phyloP scores from a whole-genome alignment of 2,329 filamentous ascomycete species.

The Fusarium keratoplasticum region DNA sequence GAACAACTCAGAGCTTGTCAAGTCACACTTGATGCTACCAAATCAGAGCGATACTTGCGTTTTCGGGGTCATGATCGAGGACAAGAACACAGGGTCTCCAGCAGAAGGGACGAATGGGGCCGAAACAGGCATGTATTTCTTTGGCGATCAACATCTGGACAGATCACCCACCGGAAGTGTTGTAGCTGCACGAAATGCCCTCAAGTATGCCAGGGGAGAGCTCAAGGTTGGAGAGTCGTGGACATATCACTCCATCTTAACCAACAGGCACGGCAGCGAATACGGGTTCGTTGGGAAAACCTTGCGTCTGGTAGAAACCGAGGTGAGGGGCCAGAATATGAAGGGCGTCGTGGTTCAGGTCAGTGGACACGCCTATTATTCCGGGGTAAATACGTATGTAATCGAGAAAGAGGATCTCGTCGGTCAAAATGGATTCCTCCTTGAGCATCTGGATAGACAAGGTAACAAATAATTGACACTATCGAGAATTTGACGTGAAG shows the following conservation, averaged over 20 bases:
- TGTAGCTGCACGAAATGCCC: neutral
- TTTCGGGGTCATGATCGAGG: neutral
- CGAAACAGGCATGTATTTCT: neutral
- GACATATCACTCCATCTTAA: neutral
- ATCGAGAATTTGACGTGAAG: neutral
- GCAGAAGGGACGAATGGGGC: neutral
- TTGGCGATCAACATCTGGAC: neutral
- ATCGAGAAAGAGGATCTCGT: neutral
- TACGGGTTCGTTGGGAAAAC: neutral
- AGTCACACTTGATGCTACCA: neutral
- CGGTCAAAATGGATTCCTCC: neutral
- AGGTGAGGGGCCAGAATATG: neutral
- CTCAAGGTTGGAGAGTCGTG: neutral
- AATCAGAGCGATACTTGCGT: neutral
- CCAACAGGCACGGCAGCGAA: neutral
- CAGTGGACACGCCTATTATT: neutral
- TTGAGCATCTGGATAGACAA: neutral
- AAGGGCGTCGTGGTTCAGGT: neutral
- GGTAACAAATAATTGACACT: neutral
- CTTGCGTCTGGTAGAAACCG: neutral
- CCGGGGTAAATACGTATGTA: neutral
- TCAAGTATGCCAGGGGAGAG: neutral
- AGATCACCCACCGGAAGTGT: neutral
- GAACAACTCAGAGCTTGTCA: neutral
- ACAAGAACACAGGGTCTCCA: neutral